These are phyloP conservation scores for Aspergillus panamensis DNA, from an alignment of 495 filamentous ascomycete species.

Conservation along the genomic window DNA sequence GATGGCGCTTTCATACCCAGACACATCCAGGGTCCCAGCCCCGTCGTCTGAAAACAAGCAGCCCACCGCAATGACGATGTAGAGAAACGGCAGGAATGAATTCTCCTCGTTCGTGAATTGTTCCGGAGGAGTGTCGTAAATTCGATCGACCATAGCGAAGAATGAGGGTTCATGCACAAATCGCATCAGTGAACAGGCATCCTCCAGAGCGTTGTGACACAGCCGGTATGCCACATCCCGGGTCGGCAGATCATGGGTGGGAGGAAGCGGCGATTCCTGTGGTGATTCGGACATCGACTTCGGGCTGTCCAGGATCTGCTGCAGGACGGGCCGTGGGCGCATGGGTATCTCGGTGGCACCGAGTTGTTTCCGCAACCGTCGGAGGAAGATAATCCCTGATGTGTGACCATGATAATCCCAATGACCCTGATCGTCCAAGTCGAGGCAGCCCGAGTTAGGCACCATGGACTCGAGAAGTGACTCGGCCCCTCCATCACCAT, in stretches of 20 bases:
- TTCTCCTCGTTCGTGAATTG: slow-evolving; percentile 71
- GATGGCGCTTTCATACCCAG: slow-evolving; percentile 68
- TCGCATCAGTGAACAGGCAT: slow-evolving; percentile 77
- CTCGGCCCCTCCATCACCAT: slow-evolving; percentile 53
- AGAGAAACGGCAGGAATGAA: slow-evolving; percentile 77
- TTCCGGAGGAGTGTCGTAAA: slow-evolving; percentile 71
- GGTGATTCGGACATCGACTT: slow-evolving; percentile 61
- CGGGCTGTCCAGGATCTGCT: slow-evolving; percentile 66
- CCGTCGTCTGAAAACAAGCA: slow-evolving; percentile 68
- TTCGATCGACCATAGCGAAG: slow-evolving; percentile 67
- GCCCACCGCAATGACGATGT: slow-evolving; percentile 79
- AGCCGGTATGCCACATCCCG: slow-evolving; percentile 63
- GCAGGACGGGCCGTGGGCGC: slow-evolving; percentile 35
- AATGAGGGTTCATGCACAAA: slow-evolving; percentile 90
- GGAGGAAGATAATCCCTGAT: slow-evolving; percentile 83
- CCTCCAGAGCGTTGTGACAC: slow-evolving; percentile 73
- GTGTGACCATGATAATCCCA: slow-evolving; percentile 96
- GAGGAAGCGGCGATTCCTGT: slow-evolving; percentile 47
- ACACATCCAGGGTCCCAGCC: slow-evolving; percentile 43
- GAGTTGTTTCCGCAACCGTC: slow-evolving; percentile 80
- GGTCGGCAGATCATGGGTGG: slow-evolving; percentile 66
- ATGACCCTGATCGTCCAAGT: slow-evolving; percentile 85
- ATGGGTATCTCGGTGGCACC: slow-evolving; percentile 51
- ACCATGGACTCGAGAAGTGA: slow-evolving; percentile 92
- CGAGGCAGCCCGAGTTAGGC: slow-evolving; percentile 79